Conservation (phyloP, 1,284 basidiomycete genomes). For the Gomphus bonarii region DNA sequence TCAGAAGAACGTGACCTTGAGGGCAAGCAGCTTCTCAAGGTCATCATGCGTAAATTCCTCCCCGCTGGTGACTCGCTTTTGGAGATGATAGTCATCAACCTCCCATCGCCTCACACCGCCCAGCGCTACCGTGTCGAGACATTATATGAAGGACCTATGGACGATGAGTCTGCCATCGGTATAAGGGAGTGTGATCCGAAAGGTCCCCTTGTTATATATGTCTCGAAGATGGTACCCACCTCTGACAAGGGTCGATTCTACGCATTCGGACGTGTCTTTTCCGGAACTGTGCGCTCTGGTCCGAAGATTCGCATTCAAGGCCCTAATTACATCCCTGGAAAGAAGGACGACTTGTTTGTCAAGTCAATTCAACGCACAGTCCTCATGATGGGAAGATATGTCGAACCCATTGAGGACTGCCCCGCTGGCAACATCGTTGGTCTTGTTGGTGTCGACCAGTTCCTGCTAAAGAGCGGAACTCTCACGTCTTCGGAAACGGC, state of each 20-base stretch:
- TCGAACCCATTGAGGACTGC: constrained; percentile 99
- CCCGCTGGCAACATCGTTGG: constrained; percentile 98
- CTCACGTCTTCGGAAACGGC: constrained; percentile 97
- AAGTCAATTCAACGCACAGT: constrained; percentile 99
- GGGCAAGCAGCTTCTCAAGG: constrained; percentile 95
- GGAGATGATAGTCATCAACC: constrained; percentile 99
- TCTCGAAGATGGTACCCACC: constrained; percentile 99
- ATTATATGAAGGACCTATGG: constrained; percentile 99
- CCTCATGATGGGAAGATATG: constrained; percentile 99
- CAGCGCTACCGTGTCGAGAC: constrained; percentile 99
- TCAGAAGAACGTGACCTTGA: constrained; percentile 92
- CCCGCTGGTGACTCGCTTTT: constrained; percentile 97
- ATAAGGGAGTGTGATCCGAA: constrained; percentile 98
- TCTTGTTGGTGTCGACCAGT: constrained; percentile 99
- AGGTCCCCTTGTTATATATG: constrained; percentile 94
- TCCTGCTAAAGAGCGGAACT: constrained; percentile 99
- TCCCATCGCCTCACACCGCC: constrained; percentile 93
- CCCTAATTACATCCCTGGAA: constrained; percentile 97
- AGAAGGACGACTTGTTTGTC: constrained; percentile 98
- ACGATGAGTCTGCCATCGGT: constrained; percentile 98
- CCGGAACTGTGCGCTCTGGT: constrained; percentile 93
- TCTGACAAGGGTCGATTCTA: constrained; percentile 99
- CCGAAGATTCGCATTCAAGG: constrained; percentile 99
- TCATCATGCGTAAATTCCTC: constrained; percentile 99
- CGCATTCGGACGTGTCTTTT: constrained; percentile 99